A percentile compares a stretch with the other conserved stretches of the same genome.
Evolutionary conservation across 768 basidiomycete genomes (phyloP).

Genomic region (Lentinula aciculospora): DNA sequence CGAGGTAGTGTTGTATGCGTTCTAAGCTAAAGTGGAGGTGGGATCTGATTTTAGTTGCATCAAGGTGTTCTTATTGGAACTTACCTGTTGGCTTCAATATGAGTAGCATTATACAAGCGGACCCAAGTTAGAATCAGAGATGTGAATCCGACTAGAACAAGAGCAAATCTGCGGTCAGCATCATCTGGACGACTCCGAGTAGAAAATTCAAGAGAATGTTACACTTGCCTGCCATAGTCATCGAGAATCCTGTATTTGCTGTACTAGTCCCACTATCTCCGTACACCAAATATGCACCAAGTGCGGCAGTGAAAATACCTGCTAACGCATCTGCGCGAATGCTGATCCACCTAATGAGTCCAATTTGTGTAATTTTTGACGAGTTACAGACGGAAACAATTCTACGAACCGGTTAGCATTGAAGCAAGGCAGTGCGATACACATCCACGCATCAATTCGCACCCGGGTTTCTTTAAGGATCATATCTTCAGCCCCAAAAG

Average conservation of each 20-base stretch:
- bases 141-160: slow-evolving; percentile 42
- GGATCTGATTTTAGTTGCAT: background rate
- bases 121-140: slow-evolving; percentile 47
- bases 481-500: slow-evolving; percentile 51
- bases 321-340: slow-evolving; percentile 57
- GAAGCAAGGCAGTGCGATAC: slow-evolving; percentile 41
- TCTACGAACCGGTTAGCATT: slow-evolving; percentile 35
- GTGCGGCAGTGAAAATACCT: slow-evolving; percentile 43
- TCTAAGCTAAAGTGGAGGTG: slow-evolving; percentile 47
- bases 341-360: slow-evolving; percentile 25
- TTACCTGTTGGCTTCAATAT: slow-evolving; percentile 41
- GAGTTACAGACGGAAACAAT: background rate
- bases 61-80: slow-evolving; percentile 3
- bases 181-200: too few species aligned
- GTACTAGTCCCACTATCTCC: slow-evolving; percentile 29
- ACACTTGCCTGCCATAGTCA: slow-evolving; percentile 42
- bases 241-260: slow-evolving; percentile 42
- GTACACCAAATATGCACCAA: slow-evolving; percentile 55
- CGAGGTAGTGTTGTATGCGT: slow-evolving; percentile 63
- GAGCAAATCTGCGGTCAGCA: too few species aligned
- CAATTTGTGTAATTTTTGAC: too few species aligned
- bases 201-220: background rate
- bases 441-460: slow-evolving; percentile 50
- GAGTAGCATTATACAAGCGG: slow-evolving; percentile 35
- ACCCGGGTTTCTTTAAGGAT: slow-evolving; percentile 40